phyloP scores from a whole-genome alignment of 1,284 basidiomycete species.

The Cryptococcus jaspeensis region DNA sequence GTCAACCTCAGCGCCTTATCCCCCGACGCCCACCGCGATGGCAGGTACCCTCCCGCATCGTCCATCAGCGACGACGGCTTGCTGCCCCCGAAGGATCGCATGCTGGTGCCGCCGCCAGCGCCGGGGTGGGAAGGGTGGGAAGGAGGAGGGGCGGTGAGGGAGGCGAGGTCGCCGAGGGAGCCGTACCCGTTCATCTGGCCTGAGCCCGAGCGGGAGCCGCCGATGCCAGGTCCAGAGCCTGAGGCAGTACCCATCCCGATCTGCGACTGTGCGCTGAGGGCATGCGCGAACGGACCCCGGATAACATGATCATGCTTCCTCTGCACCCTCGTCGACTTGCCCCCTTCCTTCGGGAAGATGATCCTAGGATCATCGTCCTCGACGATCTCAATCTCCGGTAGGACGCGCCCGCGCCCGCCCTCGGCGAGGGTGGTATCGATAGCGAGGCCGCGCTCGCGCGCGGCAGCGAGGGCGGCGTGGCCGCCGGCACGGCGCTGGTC shows the following conservation, averaged over 20 bases:
- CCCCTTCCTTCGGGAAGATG: constrained; percentile 34
- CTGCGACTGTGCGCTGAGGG: constrained; percentile 2
- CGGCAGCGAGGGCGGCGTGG: neutral
- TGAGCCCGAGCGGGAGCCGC: too few relatives aligned
- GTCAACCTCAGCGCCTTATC: constrained; percentile 41
- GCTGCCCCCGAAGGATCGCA: neutral
- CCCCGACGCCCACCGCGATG: constrained; percentile 47
- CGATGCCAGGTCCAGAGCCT: too few relatives aligned
- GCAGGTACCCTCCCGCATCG: constrained; percentile 47
- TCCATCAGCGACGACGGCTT: constrained; percentile 35
- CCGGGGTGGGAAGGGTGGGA: neutral
- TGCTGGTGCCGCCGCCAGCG: neutral
- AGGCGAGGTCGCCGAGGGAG: neutral
- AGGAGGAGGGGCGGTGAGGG: too few relatives aligned
- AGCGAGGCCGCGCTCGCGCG: constrained; percentile 14
- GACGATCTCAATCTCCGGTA: constrained; percentile 49
- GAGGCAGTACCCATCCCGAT: too few relatives aligned
- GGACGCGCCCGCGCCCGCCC: constrained; percentile 24
- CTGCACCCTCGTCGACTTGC: constrained; percentile 37
- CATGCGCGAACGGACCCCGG: constrained; percentile 22
- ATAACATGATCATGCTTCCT: constrained; percentile 38
- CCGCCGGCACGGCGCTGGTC: constrained; percentile 25
- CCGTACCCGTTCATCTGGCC: too few relatives aligned
- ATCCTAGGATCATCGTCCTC: constrained; percentile 49
- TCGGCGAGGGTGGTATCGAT: constrained; percentile 22